phyloP scores from a whole-genome alignment of 176 grass and related monocot genomes.

The Metroxylon sagu region DNA sequence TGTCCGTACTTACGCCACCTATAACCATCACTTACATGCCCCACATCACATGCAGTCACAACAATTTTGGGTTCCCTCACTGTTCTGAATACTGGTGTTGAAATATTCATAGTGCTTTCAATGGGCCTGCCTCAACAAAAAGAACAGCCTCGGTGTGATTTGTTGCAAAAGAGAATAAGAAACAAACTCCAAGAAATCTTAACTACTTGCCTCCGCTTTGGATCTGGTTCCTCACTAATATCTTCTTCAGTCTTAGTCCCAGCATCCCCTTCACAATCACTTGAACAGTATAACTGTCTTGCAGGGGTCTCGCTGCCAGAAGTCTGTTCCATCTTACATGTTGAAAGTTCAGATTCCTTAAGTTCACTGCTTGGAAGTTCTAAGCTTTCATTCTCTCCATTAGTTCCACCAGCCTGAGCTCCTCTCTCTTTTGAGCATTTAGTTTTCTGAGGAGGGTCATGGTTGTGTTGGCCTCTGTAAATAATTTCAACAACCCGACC shows the following conservation, averaged over 20 bases:
- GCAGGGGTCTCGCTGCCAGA: conserved; percentile 42
- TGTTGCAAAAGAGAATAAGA: conserved; percentile 11
- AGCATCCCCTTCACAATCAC: conserved; percentile 85
- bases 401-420: conserved; percentile 37
- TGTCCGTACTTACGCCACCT: conserved; percentile 99
- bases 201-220: conserved; percentile 56
- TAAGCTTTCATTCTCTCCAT: conserved; percentile 43
- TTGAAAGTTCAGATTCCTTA: conserved; percentile 38
- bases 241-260: conserved; percentile 53
- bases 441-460: conserved; percentile 73
- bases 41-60: conserved; percentile 40
- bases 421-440: conserved; percentile 64
- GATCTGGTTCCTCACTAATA: conserved; percentile 37
- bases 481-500: conserved; percentile 65
- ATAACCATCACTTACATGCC: conserved; percentile 79
- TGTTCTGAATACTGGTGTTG: conserved; percentile 57
- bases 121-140: conserved; percentile 37
- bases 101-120: conserved; percentile 28
- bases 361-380: conserved; percentile 50
- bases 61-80: conserved; percentile 83
- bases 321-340: conserved; percentile 34
- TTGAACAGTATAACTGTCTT: conserved; percentile 83
- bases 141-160: conserved; percentile 23
- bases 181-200: conserved; percentile 2
- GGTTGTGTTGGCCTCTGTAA: conserved; percentile 84